Evolutionary conservation across 2,329 filamentous ascomycete genomes (phyloP), one percentile per base, ranked within the genome.

Genomic region (Talaromyces sp.): DNA sequence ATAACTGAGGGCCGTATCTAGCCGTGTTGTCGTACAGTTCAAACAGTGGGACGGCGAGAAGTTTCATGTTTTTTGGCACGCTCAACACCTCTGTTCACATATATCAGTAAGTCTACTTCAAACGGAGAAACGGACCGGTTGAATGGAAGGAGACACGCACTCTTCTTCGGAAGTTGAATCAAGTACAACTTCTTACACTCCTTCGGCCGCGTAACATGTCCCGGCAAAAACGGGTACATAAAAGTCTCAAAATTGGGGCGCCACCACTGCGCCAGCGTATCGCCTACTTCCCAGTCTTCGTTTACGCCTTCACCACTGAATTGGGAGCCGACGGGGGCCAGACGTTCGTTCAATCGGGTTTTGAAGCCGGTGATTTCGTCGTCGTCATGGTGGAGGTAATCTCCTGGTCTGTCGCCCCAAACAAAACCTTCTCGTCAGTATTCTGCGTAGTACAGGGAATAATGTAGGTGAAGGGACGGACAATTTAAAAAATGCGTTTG

Each of bases 131-230:
- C 39, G 60, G 27, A 47, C 27, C 1, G 58, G 31, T 10, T 27
- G 22, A n/a, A 54, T 65, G 31, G n/a, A 22, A 2, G 16, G n/a
- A 24, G 52, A 8, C 2, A 14, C 37, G 79, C 85, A 96, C 93
- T 98, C 72, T 90, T 93, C 78, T 93, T 88, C 0, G 95, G 95
- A 33, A 99, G 83, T 77, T 97, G 92, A 70, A 99, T 97, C 68
- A 98, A 93, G 80, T 98, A 99, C 49, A 98, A 85, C 85, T 99
- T 99, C 84, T 99, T 99, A 83, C 94, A 97, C 82, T 99, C 95
- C 83, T 99, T 99, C 8, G 95, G 95, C 61, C 95, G 85, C 19
- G 94, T 97, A 68, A 97, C 92, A 80, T 99, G 95, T 19, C 93
- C 92, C 8, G 95, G 95, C 65, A 98, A 90, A 79, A 97, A 99